Conservation (phyloP, 805 yeast species). For the Maudiozyma serrabonitensis region DNA sequence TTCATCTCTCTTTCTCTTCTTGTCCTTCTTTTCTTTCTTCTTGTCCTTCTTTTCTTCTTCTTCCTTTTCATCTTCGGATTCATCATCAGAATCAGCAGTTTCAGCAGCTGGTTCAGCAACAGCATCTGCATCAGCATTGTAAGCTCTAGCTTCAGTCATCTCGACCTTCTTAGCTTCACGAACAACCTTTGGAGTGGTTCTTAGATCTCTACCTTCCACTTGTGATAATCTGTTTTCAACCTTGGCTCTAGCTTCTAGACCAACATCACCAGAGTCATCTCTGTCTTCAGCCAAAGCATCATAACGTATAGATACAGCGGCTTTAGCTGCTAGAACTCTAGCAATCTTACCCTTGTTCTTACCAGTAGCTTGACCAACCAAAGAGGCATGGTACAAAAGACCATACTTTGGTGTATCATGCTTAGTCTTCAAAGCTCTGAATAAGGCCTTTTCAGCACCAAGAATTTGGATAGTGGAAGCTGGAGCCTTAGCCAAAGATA, state of each 20-base stretch:
- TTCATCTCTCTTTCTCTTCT: constrained; percentile 26
- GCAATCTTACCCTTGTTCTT: constrained; percentile 98
- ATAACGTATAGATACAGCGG: constrained; percentile 92
- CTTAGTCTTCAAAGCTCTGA: constrained; percentile 97
- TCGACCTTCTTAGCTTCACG: constrained; percentile 83
- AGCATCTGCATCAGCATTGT: constrained; percentile 93
- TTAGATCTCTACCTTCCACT: constrained; percentile 91
- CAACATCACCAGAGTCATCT: constrained; percentile 90
- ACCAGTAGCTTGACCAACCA: constrained; percentile 97
- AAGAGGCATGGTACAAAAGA: constrained; percentile 89
- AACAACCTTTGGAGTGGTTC: constrained; percentile 76
- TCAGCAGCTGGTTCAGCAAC: constrained; percentile 31
- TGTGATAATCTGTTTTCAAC: constrained; percentile 91
- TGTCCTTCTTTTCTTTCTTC: constrained; percentile 31
- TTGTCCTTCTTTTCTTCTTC: constrained; percentile 29
- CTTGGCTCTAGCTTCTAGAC: constrained; percentile 82
- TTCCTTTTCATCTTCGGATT: constrained; percentile 30
- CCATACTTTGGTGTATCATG: constrained; percentile 99
- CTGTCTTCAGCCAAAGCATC: constrained; percentile 96
- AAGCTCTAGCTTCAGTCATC: constrained; percentile 73
- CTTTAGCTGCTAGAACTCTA: constrained; percentile 96
- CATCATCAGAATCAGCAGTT: constrained; percentile 31
- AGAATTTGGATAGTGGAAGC: constrained; percentile 96
- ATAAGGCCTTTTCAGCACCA: constrained; percentile 98
- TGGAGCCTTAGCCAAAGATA: constrained; percentile 94